phyloP scores from a whole-genome alignment of 768 basidiomycete genomes.

The Dictyophora rubrovolvata region DNA sequence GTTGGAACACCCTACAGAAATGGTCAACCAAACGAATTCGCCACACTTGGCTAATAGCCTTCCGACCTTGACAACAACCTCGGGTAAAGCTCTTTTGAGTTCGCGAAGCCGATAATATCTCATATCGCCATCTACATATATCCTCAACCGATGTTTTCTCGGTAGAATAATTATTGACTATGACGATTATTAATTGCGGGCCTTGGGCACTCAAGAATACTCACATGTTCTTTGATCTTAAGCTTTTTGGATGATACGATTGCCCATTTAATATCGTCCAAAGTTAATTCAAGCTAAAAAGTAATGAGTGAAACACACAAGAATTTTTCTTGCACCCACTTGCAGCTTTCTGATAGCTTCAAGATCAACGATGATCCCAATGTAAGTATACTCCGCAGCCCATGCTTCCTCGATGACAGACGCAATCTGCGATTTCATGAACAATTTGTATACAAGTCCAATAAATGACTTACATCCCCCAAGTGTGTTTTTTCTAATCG shows the following conservation, averaged over 20 bases:
- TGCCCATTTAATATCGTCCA: constrained; percentile 90
- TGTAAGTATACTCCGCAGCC: constrained; percentile 86
- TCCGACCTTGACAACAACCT: constrained; percentile 81
- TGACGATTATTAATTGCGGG: not conserved
- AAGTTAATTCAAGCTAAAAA: constrained; percentile 74
- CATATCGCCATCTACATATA: constrained; percentile 68
- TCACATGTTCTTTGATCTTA: constrained; percentile 82
- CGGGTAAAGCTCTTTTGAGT: constrained; percentile 72
- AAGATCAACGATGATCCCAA: constrained; percentile 85
- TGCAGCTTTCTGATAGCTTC: constrained; percentile 85
- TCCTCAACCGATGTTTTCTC: constrained; percentile 61
- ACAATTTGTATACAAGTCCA: not conserved
- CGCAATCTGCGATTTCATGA: constrained; percentile 49
- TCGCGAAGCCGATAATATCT: constrained; percentile 80
- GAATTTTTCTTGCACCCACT: constrained; percentile 28
- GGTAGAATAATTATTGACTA: constrained; percentile 73
- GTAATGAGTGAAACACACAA: not conserved
- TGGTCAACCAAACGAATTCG: not conserved
- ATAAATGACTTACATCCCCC: constrained; percentile 59
- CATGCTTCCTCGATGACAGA: constrained; percentile 92
- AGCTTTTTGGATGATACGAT: constrained; percentile 81
- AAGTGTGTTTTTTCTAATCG: constrained; percentile 90
- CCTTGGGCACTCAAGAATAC: not conserved
- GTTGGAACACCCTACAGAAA: constrained; percentile 63
- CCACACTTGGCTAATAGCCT: not conserved